Evolutionary conservation across 148 eudicot genomes (phyloP), one percentile per base, ranked within the genome.

Genomic region (Vaccinium corymbosum): DNA sequence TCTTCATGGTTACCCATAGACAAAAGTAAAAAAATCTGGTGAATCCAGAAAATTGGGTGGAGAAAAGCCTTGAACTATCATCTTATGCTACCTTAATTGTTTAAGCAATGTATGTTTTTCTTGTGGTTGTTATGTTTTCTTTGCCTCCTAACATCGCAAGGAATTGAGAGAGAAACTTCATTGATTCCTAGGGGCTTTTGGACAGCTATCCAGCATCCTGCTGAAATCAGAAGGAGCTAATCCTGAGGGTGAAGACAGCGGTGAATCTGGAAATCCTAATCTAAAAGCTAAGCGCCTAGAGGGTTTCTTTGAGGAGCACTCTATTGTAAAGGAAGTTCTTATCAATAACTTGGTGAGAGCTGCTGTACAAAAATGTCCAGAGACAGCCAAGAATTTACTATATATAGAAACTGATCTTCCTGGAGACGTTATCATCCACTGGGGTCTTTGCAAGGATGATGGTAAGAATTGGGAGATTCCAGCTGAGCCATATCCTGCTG

Each of bases 351-450:
- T 89, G 17, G 84, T 97, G 74, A 89, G 61, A 78, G 93, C 94
- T 59, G 87, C 93, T 74, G 91, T 91, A 72, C 91, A 80, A 66
- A 92, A 84, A 82, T 89, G 93, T 83, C 87, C 88, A 5, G 93
- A 94, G 80, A 91, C 93, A 38, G 89, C 90, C 53, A 91, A 93
- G 82, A 88, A 88, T 85, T 81, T 89, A 59, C 83, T 97, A 77
- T 29, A 70, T 80, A 76, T 97, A 20, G 99, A 95, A 85, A 95
- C 96, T 66, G 98, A 97, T 90, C 77, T 97, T 53, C 93, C 93
- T 22, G 98, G 93, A 85, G 92, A 93, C 87, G 92, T 94, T 80
- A 79, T 95, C 56, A 86, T 93, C 82, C 99, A 97, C 87, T 97
- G 98, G 99, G 99, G 98, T 80, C 89, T 95, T 52, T 93, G 93